phyloP scores from a whole-genome alignment of 2,329 filamentous ascomycete genomes.

The Blastomyces parvus region DNA sequence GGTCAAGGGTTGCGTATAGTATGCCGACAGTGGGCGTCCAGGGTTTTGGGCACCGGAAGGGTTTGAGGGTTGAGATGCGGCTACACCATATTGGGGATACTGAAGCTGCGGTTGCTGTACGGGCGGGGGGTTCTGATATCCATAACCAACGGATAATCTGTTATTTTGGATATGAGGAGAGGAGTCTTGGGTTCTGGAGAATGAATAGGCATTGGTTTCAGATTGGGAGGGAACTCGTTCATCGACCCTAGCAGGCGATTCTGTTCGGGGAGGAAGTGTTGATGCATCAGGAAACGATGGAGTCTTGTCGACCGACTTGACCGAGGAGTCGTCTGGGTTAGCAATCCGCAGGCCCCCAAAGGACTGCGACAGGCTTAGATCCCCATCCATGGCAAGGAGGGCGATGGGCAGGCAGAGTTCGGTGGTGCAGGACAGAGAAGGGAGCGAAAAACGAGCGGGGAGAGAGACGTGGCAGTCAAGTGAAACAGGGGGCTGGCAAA shows the following conservation, averaged over 20 bases:
- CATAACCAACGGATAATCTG: constrained; percentile 35
- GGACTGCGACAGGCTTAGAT: constrained; percentile 83
- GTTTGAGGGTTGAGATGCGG: constrained; percentile 23
- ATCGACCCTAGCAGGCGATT: constrained; percentile 3
- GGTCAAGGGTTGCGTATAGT: constrained; percentile 36
- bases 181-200: constrained; percentile 19
- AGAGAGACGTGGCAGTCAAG: background rate
- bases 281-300: background rate
- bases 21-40: constrained; percentile 39
- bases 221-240: background rate
- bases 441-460: background rate
- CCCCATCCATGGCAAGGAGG: constrained; percentile 65
- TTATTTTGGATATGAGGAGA: constrained; percentile 26
- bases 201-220: constrained; percentile 15
- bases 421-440: constrained; percentile 2
- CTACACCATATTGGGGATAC: constrained; percentile 37
- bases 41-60: constrained; percentile 30
- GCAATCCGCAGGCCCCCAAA: constrained; percentile 92
- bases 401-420: background rate
- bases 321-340: constrained; percentile 71
- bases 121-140: constrained; percentile 26
- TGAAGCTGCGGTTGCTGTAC: constrained; percentile 22
- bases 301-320: constrained; percentile 28
- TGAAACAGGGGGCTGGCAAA: background rate
- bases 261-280: constrained; percentile 9